Base-by-base conservation (phyloP, 768 basidiomycete genomes). In the Tulasnella sp. region DNA sequence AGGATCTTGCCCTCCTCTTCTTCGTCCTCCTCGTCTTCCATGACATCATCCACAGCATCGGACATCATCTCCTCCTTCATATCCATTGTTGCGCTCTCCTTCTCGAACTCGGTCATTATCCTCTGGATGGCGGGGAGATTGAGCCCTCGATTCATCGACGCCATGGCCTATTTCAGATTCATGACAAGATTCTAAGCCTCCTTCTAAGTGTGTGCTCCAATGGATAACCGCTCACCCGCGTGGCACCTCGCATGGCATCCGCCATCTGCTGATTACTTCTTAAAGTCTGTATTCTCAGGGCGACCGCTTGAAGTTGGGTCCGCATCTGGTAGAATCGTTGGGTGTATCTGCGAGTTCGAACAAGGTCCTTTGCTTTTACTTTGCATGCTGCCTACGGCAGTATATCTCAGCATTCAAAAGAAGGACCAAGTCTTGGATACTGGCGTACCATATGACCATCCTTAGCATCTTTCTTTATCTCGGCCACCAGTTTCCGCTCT, bases 51-150 rank as follows among this genome's bases (percentile, higher is more conserved):
- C 15, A 98, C 88, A 13, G 92, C 87, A 62, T 98, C 96, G 21
- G 88, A 90, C 96, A 97, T 99, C 89, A 98, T 97, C 71, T 96
- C 95, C 73, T 97, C 96, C 71, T 97, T 99, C 96, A 99, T 98
- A 73, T 99, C 96, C 96, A 99, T 99, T 73, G 85, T 91, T 3
- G 91, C 83, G 66, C 87, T 95, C 73, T 99, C 96, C 68, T 83
- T 86, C 76, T 99, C 96, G 67, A 99, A 99, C 48, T 99, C 95
- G 66, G 84, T 90, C 89, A 99, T 94, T 69, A 98, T 98, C 55
- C 83, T 82, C 70, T 93, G 89, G 61, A 99, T 98, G 63, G 82
- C 82, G 15, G 96, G 96, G 15, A 98, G 79, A 72, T 99, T 98
- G 63, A 98, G 79, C 43, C 90, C 90, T 50, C 89, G 81, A 70